phyloP scores from a whole-genome alignment of 768 basidiomycete genomes.

The Boletus rubroflammeus region DNA sequence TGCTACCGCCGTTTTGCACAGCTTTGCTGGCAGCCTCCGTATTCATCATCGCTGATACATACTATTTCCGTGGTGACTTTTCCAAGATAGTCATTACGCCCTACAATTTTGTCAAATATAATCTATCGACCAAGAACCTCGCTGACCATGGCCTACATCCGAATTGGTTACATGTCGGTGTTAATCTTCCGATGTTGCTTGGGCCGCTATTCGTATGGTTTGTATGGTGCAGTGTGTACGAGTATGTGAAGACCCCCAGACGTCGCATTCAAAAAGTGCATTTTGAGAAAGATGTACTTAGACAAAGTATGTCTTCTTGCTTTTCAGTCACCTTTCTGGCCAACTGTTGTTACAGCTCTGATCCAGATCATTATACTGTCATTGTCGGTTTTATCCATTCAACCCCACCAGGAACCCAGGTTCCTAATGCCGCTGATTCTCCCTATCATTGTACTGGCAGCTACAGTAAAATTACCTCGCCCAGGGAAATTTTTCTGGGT shows the following conservation, averaged over 20 bases:
- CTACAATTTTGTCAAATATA: slow-evolving; percentile 38
- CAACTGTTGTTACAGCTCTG: slow-evolving; percentile 23
- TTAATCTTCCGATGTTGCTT: slow-evolving; percentile 40
- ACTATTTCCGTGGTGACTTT: slow-evolving; percentile 31
- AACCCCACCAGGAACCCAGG: slow-evolving; percentile 40
- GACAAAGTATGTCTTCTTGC: slow-evolving; percentile 12
- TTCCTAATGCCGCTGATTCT: slow-evolving; percentile 37
- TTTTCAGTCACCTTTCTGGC: neutral
- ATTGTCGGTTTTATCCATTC: slow-evolving; percentile 29
- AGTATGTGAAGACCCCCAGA: neutral
- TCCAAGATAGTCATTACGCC: slow-evolving; percentile 30
- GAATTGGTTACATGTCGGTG: slow-evolving; percentile 36
- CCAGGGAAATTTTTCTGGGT: slow-evolving; percentile 34
- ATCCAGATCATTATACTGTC: slow-evolving; percentile 30
- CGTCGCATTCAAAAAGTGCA: slow-evolving; percentile 2
- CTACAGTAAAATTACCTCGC: slow-evolving; percentile 25
- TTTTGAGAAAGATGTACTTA: slow-evolving; percentile 13
- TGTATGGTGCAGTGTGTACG: slow-evolving; percentile 9
- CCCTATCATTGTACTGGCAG: slow-evolving; percentile 29
- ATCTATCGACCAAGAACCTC: slow-evolving; percentile 35
- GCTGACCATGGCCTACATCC: slow-evolving; percentile 40
- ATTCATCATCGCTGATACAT: slow-evolving; percentile 29
- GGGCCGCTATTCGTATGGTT: slow-evolving; percentile 33
- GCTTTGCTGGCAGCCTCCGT: slow-evolving; percentile 10
- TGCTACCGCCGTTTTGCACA: slow-evolving; percentile 23